Conservation (phyloP, 2,329 filamentous ascomycete genomes). For the Aspergillus fischeri region DNA sequence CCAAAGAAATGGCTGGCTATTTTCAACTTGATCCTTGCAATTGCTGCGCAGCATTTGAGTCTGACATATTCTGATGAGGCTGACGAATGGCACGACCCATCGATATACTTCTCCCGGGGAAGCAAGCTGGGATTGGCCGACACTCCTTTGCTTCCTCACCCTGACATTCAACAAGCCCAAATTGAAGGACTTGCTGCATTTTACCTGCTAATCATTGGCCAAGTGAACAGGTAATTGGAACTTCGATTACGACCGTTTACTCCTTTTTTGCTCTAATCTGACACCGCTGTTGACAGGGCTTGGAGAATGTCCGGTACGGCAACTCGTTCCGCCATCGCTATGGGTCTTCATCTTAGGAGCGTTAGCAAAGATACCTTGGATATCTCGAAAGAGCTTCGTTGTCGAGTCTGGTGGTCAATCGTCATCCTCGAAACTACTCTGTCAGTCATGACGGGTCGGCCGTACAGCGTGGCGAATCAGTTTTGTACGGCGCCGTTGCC, state of each 20-base stretch:
- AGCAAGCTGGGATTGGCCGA: conserved; percentile 30
- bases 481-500: conserved; percentile 26
- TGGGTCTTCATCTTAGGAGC: conserved; percentile 39
- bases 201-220: conserved; percentile 32
- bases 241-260: not conserved
- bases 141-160: conserved; percentile 29
- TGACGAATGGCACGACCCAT: conserved; percentile 26
- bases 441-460: conserved; percentile 37
- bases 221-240: conserved; percentile 35
- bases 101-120: conserved; percentile 36
- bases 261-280: not conserved
- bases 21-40: conserved; percentile 40
- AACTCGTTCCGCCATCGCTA: conserved; percentile 34
- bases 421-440: conserved; percentile 37
- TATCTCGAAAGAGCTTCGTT: conserved; percentile 37
- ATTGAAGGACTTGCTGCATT: conserved; percentile 33
- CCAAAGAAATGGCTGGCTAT: conserved; percentile 37
- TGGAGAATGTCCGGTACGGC: conserved; percentile 38
- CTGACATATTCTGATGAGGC: conserved; percentile 28
- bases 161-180: conserved; percentile 40
- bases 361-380: conserved; percentile 29
- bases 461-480: conserved; percentile 31
- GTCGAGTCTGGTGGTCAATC: conserved; percentile 40
- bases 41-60: conserved; percentile 31
- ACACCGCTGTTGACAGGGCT: conserved; percentile 21